Conservation (phyloP, 139 green algal species). For the Chlamydomonas applanata region DNA sequence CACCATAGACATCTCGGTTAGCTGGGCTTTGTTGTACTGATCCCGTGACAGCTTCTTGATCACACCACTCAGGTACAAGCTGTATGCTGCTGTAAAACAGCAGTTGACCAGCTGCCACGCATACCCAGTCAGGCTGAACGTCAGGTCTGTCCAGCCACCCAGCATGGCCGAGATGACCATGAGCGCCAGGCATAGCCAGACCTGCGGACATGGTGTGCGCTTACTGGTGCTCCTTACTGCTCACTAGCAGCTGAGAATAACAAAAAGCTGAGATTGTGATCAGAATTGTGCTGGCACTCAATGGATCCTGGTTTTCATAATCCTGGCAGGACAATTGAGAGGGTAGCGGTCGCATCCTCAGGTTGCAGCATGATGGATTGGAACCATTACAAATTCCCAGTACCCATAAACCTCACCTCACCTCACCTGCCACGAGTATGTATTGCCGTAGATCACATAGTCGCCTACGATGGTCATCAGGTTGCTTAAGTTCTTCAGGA, state of each 20-base stretch:
- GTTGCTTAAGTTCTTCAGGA: conserved; percentile 95
- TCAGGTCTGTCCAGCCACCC: conserved; percentile 79
- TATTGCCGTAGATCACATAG: conserved; percentile 69
- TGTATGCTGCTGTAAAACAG: conserved; percentile 81
- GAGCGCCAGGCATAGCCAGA: conserved; percentile 71
- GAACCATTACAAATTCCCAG: too few relatives aligned
- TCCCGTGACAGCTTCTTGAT: conserved; percentile 46
- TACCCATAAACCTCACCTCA: background rate
- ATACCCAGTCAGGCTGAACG: conserved; percentile 79
- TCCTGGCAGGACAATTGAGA: too few relatives aligned
- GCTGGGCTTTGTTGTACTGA: conserved; percentile 22
- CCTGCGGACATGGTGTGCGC: conserved; percentile 24
- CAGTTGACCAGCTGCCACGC: conserved; percentile 90
- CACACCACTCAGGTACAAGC: conserved; percentile 69
- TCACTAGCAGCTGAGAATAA: too few relatives aligned
- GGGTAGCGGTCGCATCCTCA: background rate
- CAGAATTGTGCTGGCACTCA: too few relatives aligned
- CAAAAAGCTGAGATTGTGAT: too few relatives aligned
- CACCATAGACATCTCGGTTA: conserved; percentile 39
- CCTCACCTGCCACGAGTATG: conserved; percentile 59
- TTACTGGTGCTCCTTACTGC: background rate
- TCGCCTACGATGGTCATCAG: conserved; percentile 82
- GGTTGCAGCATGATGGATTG: too few relatives aligned
- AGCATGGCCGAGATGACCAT: conserved; percentile 80
- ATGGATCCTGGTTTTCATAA: too few relatives aligned